phyloP scores from a whole-genome alignment of 1,284 basidiomycete genomes.

The Melanopsichium pennsylvanicum region DNA sequence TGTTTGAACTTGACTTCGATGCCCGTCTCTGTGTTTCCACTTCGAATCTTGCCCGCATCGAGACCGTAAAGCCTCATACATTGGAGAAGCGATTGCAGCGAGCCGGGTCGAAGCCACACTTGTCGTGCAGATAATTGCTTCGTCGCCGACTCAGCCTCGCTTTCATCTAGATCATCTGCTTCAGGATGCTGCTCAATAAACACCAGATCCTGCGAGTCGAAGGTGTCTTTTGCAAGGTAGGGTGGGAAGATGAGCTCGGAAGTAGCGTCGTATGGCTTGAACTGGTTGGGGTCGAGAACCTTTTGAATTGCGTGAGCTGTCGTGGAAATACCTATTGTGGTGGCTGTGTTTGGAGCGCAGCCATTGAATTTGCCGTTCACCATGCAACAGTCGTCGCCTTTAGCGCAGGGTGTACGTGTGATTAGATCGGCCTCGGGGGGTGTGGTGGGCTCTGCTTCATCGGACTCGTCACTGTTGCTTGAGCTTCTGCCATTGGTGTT shows the following conservation, averaged over 20 bases:
- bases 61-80: constrained; percentile 41
- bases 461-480: constrained; percentile 32
- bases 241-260: constrained; percentile 66
- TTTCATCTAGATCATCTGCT: constrained; percentile 29
- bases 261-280: constrained; percentile 60
- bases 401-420: constrained; percentile 41
- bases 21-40: constrained; percentile 58
- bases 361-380: constrained; percentile 43
- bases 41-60: constrained; percentile 47
- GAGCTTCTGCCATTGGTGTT: constrained; percentile 4
- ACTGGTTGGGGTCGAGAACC: constrained; percentile 31
- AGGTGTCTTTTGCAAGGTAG: constrained; percentile 53
- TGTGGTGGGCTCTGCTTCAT: constrained; percentile 36
- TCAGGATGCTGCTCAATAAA: constrained; percentile 47
- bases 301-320: constrained; percentile 36
- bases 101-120: constrained; percentile 56
- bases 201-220: constrained; percentile 50
- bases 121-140: constrained; percentile 17
- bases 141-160: constrained; percentile 9
- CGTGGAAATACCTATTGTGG: constrained; percentile 22
- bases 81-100: constrained; percentile 46
- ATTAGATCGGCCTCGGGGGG: constrained; percentile 42
- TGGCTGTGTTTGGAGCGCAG: constrained; percentile 8
- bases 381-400: constrained; percentile 54
- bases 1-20: constrained; percentile 61